These are phyloP conservation scores for Rhododendron griersonianum DNA, from an alignment of 148 eudicot genomes.

Conservation along the genomic window DNA sequence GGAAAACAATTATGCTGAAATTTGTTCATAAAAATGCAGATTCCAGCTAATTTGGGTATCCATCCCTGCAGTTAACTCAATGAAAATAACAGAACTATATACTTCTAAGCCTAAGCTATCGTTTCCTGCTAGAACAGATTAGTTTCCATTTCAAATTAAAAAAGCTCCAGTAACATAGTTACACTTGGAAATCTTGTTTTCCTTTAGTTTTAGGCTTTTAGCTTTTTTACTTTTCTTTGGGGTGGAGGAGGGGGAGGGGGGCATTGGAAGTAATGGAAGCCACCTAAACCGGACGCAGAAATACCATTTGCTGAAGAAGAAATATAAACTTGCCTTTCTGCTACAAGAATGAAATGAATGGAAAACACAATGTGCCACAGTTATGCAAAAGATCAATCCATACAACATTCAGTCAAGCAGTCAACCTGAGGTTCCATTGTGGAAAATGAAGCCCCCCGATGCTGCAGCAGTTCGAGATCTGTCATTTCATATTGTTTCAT, in stretches of 20 bases:
- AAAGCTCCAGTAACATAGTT: background rate
- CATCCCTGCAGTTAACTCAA: background rate
- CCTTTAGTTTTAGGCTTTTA: background rate
- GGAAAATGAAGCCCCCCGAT: constrained; percentile 49
- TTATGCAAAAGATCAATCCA: background rate
- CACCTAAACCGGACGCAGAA: background rate
- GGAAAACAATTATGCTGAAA: background rate
- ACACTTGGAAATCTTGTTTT: background rate
- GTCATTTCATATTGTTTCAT: constrained; percentile 30
- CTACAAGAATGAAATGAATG: background rate
- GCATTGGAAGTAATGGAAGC: background rate
- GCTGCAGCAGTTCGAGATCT: constrained; percentile 33
- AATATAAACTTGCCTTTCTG: background rate
- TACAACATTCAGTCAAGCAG: background rate
- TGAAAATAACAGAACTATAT: too few species aligned
- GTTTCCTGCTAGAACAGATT: background rate
- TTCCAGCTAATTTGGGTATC: background rate
- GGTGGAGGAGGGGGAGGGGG: background rate
- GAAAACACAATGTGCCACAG: background rate
- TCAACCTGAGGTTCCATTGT: constrained; percentile 83
- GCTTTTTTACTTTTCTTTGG: background rate
- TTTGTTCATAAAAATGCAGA: background rate
- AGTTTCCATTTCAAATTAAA: background rate
- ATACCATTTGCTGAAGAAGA: background rate
- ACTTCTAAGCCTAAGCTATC: background rate